Evolutionary conservation across 176 grass and related monocot genomes (phyloP).

Genomic region (Hyparrhenia diplandra): DNA sequence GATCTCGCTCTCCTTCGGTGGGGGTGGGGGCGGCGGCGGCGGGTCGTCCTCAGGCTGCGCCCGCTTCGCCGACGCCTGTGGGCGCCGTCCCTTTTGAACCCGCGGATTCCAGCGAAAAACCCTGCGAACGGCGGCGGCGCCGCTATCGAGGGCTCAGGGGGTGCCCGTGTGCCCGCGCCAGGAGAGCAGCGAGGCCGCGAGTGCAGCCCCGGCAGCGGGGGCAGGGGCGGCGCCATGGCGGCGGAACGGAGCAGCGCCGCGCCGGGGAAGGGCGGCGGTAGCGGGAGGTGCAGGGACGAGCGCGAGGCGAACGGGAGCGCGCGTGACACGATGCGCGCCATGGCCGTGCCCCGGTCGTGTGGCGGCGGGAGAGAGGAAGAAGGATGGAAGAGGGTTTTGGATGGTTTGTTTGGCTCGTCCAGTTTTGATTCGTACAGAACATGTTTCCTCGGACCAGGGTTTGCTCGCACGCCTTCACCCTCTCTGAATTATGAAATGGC

Average conservation of each 20-base stretch:
- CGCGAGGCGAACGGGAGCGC: slow-evolving; percentile 59
- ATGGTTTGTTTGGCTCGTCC: background rate
- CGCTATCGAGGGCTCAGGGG: slow-evolving; percentile 12
- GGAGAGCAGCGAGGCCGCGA: slow-evolving; percentile 25
- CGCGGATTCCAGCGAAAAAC: slow-evolving; percentile 45
- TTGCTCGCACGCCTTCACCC: background rate
- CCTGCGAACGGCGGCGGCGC: slow-evolving; percentile 32
- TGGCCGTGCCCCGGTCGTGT: slow-evolving; percentile 21
- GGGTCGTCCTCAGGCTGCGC: slow-evolving; percentile 24
- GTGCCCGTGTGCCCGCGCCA: slow-evolving; percentile 38
- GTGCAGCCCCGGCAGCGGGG: slow-evolving; percentile 5
- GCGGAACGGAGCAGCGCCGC: slow-evolving; percentile 21
- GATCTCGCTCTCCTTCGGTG: slow-evolving; percentile 74
- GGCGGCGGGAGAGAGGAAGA: slow-evolving; percentile 22
- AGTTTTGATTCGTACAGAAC: background rate
- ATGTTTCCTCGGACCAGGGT: background rate
- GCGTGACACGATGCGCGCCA: slow-evolving; percentile 76
- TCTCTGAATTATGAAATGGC: background rate
- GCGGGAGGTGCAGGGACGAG: slow-evolving; percentile 22
- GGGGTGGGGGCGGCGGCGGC: slow-evolving; percentile 27
- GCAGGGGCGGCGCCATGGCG: background rate
- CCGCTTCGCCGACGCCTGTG: slow-evolving; percentile 55
- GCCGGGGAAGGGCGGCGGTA: background rate
- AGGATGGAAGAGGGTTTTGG: background rate
- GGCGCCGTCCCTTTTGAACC: slow-evolving; percentile 49